A percentile compares a stretch with the other conserved stretches of the same genome.
These are phyloP conservation scores for Solanum boliviense DNA, from an alignment of 257 asterid species.

Conservation along the genomic window DNA sequence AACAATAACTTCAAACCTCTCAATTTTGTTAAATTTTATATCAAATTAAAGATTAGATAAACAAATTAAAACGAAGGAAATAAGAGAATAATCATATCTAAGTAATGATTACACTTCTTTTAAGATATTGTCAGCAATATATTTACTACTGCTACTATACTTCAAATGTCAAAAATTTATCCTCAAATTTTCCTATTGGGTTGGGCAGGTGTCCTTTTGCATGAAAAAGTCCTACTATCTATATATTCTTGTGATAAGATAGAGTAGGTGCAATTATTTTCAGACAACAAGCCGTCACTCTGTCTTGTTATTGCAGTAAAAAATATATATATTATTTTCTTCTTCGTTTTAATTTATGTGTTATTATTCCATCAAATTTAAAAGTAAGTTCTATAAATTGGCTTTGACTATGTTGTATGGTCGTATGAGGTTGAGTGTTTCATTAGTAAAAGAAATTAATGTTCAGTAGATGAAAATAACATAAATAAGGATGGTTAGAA, in stretches of 20 bases:
- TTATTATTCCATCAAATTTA: neutral
- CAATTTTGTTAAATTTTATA: too few species aligned
- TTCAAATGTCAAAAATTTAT: neutral
- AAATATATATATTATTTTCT: neutral
- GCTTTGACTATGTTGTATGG: neutral
- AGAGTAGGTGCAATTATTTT: neutral
- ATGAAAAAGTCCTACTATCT: neutral
- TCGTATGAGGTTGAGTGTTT: neutral
- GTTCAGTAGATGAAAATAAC: neutral
- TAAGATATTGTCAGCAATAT: neutral
- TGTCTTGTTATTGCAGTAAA: neutral
- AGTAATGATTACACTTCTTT: neutral
- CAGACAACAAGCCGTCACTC: neutral
- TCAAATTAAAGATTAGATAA: too few species aligned
- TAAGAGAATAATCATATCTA: neutral
- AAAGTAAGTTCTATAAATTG: neutral
- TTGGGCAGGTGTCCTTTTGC: neutral
- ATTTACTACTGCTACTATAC: neutral
- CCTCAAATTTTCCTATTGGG: neutral
- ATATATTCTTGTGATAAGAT: neutral
- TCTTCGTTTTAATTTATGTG: neutral
- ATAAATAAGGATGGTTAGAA: neutral
- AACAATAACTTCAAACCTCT: neutral
- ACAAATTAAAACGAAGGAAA: too few species aligned
- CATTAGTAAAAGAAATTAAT: neutral